Base-by-base conservation (phyloP, 345 rosid species). In the Heritiera littoralis region DNA sequence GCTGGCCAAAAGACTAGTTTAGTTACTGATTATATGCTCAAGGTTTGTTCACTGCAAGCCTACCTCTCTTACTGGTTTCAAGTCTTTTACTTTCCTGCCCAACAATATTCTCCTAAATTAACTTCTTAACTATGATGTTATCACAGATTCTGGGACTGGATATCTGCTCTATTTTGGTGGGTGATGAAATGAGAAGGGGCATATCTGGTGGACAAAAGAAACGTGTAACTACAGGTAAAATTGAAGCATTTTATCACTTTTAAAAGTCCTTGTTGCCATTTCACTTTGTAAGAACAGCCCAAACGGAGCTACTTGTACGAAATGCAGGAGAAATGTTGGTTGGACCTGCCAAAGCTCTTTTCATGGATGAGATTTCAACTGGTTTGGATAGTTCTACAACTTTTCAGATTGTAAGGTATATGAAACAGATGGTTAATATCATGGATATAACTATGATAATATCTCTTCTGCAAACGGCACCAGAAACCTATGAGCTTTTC, bases 181-280 rank as follows among this genome's bases (percentile, higher is more conserved):
- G 93, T 28, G 83, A 90, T 84, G 89, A 86, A 0, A 88, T 90
- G 93, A 86, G 88, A 73, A 83, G 93, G 73, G 93, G 90, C 59
- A 89, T 90, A 52, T 90, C 94, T 0, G 94, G 94, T 2, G 92
- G 94, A 52, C 90, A 90, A 65, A 89, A 86, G 86, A 89, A 88
- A 76, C 86, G 93, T 9, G 90, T 88, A 18, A 90, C 90, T 35
- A 90, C 90, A 10, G 93, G 93, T 82, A 77, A 18, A 58, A 9
- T 12, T 49, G 54, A 12, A 11, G 54, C 54, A 49, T 49, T 49
- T 49, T 49, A 2, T 49, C 54, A 49, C 12, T 49, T 49, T 8
- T 1, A 54, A 15, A 17, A 54, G 20, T 54, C 59, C 8, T 15
- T 23, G 32, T 11, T 49, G 14, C 65, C 38, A 23, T 23, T 28